Evolutionary conservation across 192 early-diverging fungal genomes (phyloP).

Genomic region (Podila verticillata): DNA sequence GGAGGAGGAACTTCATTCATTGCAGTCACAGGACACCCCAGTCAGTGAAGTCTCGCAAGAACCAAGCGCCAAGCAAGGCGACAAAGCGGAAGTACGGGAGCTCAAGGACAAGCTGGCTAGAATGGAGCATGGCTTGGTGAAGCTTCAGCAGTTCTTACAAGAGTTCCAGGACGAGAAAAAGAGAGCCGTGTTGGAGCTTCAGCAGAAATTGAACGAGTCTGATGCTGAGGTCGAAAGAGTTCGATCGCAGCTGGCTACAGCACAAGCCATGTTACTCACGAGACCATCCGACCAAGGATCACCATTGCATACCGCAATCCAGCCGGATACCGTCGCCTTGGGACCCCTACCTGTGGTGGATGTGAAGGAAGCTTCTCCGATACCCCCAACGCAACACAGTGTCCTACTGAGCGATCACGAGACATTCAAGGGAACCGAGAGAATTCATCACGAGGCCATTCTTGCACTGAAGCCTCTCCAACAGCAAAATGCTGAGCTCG

Average conservation of each 20-base stretch:
- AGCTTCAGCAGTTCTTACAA: conserved; percentile 39
- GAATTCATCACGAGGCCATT: conserved; percentile 34
- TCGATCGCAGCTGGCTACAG: conserved; percentile 32
- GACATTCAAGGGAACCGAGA: conserved; percentile 28
- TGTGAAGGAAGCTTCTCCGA: too few relatives aligned
- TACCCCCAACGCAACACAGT: not conserved
- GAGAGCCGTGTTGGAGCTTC: conserved; percentile 18
- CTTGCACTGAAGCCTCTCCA: conserved; percentile 30
- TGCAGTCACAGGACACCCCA: too few relatives aligned
- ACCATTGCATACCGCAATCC: not conserved
- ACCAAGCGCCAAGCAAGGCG: too few relatives aligned
- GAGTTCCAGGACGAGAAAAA: conserved; percentile 48
- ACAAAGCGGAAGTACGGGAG: not conserved
- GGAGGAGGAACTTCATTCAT: too few relatives aligned
- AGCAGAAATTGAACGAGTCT: conserved; percentile 19
- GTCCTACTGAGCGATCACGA: conserved; percentile 3
- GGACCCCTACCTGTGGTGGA: too few relatives aligned
- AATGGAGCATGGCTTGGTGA: conserved; percentile 22
- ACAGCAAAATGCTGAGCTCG: conserved; percentile 34
- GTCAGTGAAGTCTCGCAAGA: too few relatives aligned
- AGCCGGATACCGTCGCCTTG: not conserved
- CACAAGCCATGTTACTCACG: conserved; percentile 31
- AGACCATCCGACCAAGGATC: not conserved
- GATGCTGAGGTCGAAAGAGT: conserved; percentile 11
- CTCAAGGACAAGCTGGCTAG: conserved; percentile 10